Evolutionary conservation across 108 stramenopile species (phyloP).

Genomic region (Cyclotella kingstonii): DNA sequence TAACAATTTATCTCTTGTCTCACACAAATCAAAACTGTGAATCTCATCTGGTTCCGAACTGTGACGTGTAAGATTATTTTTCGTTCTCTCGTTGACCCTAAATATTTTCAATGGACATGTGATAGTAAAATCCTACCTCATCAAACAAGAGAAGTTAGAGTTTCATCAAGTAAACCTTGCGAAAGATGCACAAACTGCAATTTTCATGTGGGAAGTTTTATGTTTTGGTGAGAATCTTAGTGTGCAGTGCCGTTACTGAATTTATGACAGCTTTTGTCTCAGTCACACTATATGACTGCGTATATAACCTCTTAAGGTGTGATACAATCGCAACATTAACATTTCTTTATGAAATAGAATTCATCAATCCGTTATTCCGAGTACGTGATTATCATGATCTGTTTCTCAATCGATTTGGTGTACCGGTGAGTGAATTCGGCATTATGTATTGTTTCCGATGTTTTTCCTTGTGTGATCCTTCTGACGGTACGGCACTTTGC

Average conservation of each 20-base stretch:
- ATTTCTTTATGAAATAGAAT: conserved; percentile 59
- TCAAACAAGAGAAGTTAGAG: background rate
- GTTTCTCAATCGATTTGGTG: conserved; percentile 37
- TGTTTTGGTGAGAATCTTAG: conserved; percentile 52
- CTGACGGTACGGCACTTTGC: too few species aligned
- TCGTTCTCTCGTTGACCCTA: conserved; percentile 44
- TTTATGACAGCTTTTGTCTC: too few species aligned
- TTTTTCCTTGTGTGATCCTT: too few species aligned
- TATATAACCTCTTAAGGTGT: too few species aligned
- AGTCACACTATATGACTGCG: too few species aligned
- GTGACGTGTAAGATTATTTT: too few species aligned
- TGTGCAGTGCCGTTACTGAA: too few species aligned
- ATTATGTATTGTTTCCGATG: too few species aligned
- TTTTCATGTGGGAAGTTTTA: conserved; percentile 50
- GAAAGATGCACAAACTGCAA: conserved; percentile 14
- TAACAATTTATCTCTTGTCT: too few species aligned
- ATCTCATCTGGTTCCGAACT: too few species aligned
- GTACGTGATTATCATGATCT: conserved; percentile 8
- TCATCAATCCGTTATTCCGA: conserved; percentile 31
- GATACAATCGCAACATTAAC: conserved; percentile 59
- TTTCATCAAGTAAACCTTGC: conserved; percentile 4
- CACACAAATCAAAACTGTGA: too few species aligned
- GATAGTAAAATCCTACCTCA: background rate
- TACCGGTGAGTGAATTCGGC: conserved; percentile 56
- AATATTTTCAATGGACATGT: conserved; percentile 50